Evolutionary conservation across 2,329 filamentous ascomycete species (phyloP).

Genomic region (Fusarium tuaranense): DNA sequence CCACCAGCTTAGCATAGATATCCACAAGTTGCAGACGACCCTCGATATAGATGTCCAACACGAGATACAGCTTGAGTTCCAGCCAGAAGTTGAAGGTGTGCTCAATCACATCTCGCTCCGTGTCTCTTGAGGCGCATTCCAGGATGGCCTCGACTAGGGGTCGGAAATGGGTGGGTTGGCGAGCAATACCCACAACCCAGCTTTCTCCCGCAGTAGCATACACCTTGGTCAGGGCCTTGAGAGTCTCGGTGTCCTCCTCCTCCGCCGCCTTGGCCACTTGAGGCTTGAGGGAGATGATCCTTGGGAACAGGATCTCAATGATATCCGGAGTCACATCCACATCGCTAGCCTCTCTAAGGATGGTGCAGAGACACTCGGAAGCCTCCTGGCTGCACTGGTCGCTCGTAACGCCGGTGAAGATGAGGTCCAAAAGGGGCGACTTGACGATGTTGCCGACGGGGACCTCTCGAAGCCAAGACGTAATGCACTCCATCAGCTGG

Average conservation of each 20-base stretch:
- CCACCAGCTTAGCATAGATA: slow-evolving; percentile 89
- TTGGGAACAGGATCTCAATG: slow-evolving; percentile 86
- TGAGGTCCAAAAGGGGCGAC: slow-evolving; percentile 84
- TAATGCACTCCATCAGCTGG: slow-evolving; percentile 92
- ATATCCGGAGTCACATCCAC: slow-evolving; percentile 89
- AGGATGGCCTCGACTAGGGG: slow-evolving; percentile 89
- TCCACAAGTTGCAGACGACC: slow-evolving; percentile 82
- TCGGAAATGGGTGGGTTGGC: slow-evolving; percentile 84
- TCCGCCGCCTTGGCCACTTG: slow-evolving; percentile 81
- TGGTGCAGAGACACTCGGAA: slow-evolving; percentile 90
- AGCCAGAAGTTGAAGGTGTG: slow-evolving; percentile 99
- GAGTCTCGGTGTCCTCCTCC: slow-evolving; percentile 85
- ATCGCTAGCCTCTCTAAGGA: slow-evolving; percentile 92
- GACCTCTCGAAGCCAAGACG: slow-evolving; percentile 95
- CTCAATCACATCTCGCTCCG: slow-evolving; percentile 90
- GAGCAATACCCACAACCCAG: slow-evolving; percentile 92
- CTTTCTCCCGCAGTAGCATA: slow-evolving; percentile 94
- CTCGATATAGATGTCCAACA: slow-evolving; percentile 88
- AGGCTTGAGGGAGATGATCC: slow-evolving; percentile 79
- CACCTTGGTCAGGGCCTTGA: slow-evolving; percentile 89
- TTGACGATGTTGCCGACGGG: slow-evolving; percentile 85
- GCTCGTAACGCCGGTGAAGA: slow-evolving; percentile 81
- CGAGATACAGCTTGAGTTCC: slow-evolving; percentile 95
- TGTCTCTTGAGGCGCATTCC: slow-evolving; percentile 90
- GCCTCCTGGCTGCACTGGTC: slow-evolving; percentile 87